Evolutionary conservation across 2,329 filamentous ascomycete genomes (phyloP).

Genomic region (Curvularia spicifera): DNA sequence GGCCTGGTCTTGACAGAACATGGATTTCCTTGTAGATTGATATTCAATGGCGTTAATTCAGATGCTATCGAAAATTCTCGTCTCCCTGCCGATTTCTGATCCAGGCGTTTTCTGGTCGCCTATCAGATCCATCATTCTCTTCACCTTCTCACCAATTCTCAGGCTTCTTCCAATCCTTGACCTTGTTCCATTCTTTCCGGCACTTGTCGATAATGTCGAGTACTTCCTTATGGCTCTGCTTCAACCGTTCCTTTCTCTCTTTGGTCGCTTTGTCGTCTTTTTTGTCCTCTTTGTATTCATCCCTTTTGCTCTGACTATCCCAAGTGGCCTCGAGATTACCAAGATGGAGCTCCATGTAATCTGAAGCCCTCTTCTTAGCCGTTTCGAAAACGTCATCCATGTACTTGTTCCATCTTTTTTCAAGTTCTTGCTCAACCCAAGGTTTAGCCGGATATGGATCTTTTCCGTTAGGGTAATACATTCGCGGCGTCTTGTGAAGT

Average conservation of each 20-base stretch:
- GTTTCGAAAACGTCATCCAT: too few species aligned
- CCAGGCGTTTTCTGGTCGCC: too few species aligned
- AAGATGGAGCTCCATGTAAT: not conserved
- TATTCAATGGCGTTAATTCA: too few species aligned
- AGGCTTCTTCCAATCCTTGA: not conserved
- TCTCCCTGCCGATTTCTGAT: too few species aligned
- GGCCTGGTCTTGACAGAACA: too few species aligned
- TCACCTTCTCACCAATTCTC: not conserved
- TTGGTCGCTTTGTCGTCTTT: not conserved
- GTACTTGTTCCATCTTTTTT: too few species aligned
- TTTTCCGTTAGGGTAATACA: too few species aligned
- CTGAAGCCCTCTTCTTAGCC: not conserved
- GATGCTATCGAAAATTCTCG: too few species aligned
- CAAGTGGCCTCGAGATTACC: not conserved
- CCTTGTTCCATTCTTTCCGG: not conserved
- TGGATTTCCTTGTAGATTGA: too few species aligned
- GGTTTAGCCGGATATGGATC: too few species aligned
- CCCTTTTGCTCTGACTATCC: not conserved
- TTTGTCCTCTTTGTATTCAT: not conserved
- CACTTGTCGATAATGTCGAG: not conserved
- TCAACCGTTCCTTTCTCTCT: not conserved
- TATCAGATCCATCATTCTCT: not conserved
- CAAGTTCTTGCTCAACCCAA: too few species aligned
- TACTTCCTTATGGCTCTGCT: not conserved
- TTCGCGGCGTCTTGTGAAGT: too few species aligned